Evolutionary conservation across 345 rosid genomes (phyloP).

Genomic region (Geranium brycei): DNA sequence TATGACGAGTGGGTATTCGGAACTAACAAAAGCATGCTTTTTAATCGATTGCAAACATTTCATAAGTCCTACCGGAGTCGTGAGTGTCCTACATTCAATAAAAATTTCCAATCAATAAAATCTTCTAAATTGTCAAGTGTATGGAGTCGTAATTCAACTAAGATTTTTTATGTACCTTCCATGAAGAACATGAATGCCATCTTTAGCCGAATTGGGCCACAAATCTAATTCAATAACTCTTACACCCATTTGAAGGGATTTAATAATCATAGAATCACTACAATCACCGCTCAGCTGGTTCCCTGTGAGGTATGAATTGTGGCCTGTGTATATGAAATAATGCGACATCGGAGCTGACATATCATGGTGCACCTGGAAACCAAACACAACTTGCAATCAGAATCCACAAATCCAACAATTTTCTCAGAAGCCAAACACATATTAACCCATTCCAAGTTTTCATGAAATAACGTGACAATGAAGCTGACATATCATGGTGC

Average conservation of each 20-base stretch:
- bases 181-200: constrained; percentile 73
- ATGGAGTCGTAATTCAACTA: background rate
- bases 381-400: no score
- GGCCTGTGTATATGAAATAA: constrained; percentile 90
- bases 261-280: constrained; percentile 77
- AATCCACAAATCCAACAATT: no score
- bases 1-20: constrained; percentile 78
- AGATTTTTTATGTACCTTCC: constrained; percentile 45
- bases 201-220: constrained; percentile 76
- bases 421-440: no score
- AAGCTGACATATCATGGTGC: no score
- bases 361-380: no score
- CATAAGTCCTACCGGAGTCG: constrained; percentile 62
- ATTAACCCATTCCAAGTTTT: no score
- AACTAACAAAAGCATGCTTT: constrained; percentile 57
- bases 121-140: background rate
- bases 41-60: constrained; percentile 69
- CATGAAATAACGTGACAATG: constrained; percentile 43
- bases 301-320: constrained; percentile 90
- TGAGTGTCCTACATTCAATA: constrained; percentile 49
- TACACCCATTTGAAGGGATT: constrained; percentile 65
- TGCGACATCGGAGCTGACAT: constrained; percentile 87
- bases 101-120: background rate
- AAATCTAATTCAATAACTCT: constrained; percentile 86
- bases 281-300: constrained; percentile 95